Base-by-base conservation (phyloP, 139 green algal genomes). In the Volvox reticuliferus region DNA sequence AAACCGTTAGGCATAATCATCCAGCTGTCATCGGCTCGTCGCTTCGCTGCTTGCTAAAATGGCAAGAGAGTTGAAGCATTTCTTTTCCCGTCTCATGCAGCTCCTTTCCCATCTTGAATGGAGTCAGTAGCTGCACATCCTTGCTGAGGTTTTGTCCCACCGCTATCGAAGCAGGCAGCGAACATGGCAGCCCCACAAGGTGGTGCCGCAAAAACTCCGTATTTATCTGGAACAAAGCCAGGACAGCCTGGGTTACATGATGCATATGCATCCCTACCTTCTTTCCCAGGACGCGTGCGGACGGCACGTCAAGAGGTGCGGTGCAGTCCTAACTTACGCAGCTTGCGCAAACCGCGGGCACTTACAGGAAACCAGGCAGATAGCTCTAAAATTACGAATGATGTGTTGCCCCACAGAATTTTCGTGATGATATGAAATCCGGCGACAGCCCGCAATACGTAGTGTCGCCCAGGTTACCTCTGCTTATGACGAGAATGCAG, bases 401-500 rank as follows among this genome's bases (percentile, higher is more conserved):
- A 73, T 24, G 21, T 73, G 16, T 79, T 32, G 71, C 16, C 71
- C 35, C 21, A 30, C 71, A 79, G 71, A 30, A 1, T 79, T n/a
- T 1, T 79, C 26, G 22, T 20, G 14, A 30, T 30, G 71, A 30
- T 33, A 2, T 35, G 26, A 30, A 79, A 20, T 30, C 71, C 28
- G 79, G 62, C 16, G 94, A 94, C 37, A 28, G 65, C 65, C 78
- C 86, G 20, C 82, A 89, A 35, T 95, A 94, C 61, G 92, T 85
- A 20, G 94, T 96, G 26, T 96, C 94, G 1, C 97, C 97, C 1
- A 94, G 93, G 36, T 96, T 95, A 0, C 96, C 96, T 18, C 80
- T 99, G 22, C 93, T 98, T 0, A 93, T 89, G 22, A 98, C 97
- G 1, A 94, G 93, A 20, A 93, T 99, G 19, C 89, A 95, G 22